Evolutionary conservation across 805 yeast genomes (phyloP).

Genomic region (Teunomyces funiuensis): DNA sequence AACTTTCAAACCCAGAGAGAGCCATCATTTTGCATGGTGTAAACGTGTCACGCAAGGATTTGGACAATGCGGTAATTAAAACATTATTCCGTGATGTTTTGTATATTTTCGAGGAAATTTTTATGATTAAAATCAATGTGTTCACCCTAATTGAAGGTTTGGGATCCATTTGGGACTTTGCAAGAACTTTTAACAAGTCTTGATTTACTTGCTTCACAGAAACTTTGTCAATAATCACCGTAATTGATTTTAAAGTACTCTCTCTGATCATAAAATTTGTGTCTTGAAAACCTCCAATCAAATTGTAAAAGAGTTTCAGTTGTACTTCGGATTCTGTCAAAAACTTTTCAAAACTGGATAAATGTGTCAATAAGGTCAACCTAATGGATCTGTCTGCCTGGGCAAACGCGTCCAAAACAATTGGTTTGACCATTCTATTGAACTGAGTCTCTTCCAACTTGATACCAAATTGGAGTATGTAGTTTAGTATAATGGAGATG

Average conservation of each 20-base stretch:
- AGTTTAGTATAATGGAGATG: slow-evolving; percentile 37
- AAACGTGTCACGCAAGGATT: slow-evolving; percentile 78
- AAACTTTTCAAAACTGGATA: slow-evolving; percentile 53
- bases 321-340: slow-evolving; percentile 64
- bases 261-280: slow-evolving; percentile 78
- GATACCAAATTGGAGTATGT: slow-evolving; percentile 38
- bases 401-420: slow-evolving; percentile 60
- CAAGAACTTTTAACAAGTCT: slow-evolving; percentile 76
- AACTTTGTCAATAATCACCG: slow-evolving; percentile 61
- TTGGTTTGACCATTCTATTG: slow-evolving; percentile 51
- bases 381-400: slow-evolving; percentile 77
- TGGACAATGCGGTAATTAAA: slow-evolving; percentile 80
- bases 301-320: slow-evolving; percentile 62
- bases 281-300: slow-evolving; percentile 83
- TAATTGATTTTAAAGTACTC: slow-evolving; percentile 69
- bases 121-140: slow-evolving; percentile 67
- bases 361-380: slow-evolving; percentile 61
- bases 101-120: slow-evolving; percentile 61
- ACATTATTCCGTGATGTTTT: slow-evolving; percentile 63
- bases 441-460: slow-evolving; percentile 34
- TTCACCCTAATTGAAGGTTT: slow-evolving; percentile 76
- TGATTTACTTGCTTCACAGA: slow-evolving; percentile 82
- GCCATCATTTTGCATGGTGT: slow-evolving; percentile 76
- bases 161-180: slow-evolving; percentile 77
- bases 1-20: slow-evolving; percentile 65